phyloP scores from a whole-genome alignment of 1,284 basidiomycete genomes.

The Farysia itapuensis region DNA sequence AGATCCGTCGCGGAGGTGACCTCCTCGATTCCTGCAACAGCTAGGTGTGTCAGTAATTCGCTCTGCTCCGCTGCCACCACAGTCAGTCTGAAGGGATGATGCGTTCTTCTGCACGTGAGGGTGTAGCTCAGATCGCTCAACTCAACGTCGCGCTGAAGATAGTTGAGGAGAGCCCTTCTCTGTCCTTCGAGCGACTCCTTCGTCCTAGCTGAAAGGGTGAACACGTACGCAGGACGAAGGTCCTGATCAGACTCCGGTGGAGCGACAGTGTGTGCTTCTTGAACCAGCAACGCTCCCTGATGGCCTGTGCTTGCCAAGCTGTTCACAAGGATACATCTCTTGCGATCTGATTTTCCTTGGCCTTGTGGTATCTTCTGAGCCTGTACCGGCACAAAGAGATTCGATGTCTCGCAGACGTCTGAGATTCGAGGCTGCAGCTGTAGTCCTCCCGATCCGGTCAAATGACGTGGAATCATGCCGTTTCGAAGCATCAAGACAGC shows the following conservation, averaged over 20 bases:
- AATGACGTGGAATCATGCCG: constrained; percentile 17
- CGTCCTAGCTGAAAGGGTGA: constrained; percentile 28
- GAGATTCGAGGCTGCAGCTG: constrained; percentile 18
- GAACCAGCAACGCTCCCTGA: constrained; percentile 20
- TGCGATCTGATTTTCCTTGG: not conserved
- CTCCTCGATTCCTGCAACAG: constrained; percentile 7
- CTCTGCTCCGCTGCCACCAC: constrained; percentile 19
- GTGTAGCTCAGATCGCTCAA: constrained; percentile 31
- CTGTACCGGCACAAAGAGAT: constrained; percentile 12
- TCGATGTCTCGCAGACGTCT: constrained; percentile 2
- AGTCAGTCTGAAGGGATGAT: constrained; percentile 23
- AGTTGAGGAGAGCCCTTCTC: constrained; percentile 19
- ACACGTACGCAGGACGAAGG: constrained; percentile 4
- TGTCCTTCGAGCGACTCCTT: constrained; percentile 17
- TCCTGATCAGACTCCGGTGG: not conserved
- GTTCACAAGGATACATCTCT: constrained; percentile 20
- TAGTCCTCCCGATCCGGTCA: constrained; percentile 4
- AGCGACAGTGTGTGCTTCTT: not conserved
- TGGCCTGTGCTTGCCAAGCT: constrained; percentile 19
- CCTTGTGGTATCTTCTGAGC: constrained; percentile 4
- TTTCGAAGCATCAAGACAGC: constrained; percentile 27
- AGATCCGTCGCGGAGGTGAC: not conserved
- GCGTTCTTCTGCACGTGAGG: constrained; percentile 22
- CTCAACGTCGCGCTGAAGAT: constrained; percentile 17
- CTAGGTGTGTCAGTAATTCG: constrained; percentile 21